Conservation (phyloP, 345 rosid genomes). For the Camelina neglecta region DNA sequence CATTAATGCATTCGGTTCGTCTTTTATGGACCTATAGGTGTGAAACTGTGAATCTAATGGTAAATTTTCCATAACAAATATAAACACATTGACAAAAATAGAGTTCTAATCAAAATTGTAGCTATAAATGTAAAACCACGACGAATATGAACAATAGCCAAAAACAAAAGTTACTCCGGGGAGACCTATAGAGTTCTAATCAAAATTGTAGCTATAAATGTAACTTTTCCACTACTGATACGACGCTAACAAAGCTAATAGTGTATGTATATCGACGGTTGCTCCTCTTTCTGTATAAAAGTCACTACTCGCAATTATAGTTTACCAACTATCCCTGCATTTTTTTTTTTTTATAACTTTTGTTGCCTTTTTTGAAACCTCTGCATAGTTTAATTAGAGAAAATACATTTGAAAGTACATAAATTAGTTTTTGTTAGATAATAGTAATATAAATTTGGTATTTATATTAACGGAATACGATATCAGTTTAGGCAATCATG, state of each 20-base stretch:
- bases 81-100: constrained; percentile 13
- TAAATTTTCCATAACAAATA: not conserved
- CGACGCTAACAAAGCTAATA: constrained; percentile 2
- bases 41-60: constrained; percentile 18
- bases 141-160: constrained; percentile 2
- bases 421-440: not conserved
- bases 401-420: not conserved
- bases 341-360: constrained; percentile 5
- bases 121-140: not conserved
- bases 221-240: not conserved
- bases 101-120: not conserved
- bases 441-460: not conserved
- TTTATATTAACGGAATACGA: constrained; percentile 13
- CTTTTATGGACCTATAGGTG: not conserved
- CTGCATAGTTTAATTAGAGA: constrained; percentile 21
- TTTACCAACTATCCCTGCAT: constrained; percentile 39
- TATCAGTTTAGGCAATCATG: constrained; percentile 37
- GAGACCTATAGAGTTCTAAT: not conserved
- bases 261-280: constrained; percentile 2
- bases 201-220: no score
- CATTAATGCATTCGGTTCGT: not conserved
- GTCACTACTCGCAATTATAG: constrained; percentile 44
- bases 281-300: constrained; percentile 28
- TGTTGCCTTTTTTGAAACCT: constrained; percentile 31
- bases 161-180: constrained; percentile 5